Evolutionary conservation across 140 eudicot genomes (phyloP).

Genomic region (Bidens hawaiensis): DNA sequence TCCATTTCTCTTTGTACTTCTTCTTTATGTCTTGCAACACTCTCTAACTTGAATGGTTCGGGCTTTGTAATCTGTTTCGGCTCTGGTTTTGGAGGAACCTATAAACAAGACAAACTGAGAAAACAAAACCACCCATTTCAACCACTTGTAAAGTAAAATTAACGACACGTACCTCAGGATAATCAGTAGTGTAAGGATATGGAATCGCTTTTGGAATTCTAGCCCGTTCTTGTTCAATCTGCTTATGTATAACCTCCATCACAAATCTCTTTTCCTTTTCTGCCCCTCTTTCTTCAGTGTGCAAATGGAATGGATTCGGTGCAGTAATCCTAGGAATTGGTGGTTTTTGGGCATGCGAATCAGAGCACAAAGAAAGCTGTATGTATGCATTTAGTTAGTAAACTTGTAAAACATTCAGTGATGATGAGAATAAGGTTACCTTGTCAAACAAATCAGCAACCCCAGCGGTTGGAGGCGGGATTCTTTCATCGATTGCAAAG

Average conservation of each 20-base stretch:
- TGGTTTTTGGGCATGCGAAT: conserved; percentile 44
- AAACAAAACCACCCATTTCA: background rate
- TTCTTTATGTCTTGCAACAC: conserved; percentile 85
- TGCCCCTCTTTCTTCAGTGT: conserved; percentile 87
- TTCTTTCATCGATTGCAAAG: conserved; percentile 80
- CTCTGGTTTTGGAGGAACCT: conserved; percentile 97
- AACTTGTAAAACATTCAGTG: background rate
- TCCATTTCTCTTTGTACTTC: conserved; percentile 84
- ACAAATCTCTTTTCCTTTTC: conserved; percentile 65
- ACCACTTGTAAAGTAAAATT: background rate
- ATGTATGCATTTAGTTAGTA: conserved; percentile 8
- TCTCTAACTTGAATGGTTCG: conserved; percentile 83
- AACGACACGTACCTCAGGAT: conserved; percentile 77
- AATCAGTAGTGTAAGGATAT: conserved; percentile 89
- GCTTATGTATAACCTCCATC: conserved; percentile 61
- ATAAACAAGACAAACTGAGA: background rate
- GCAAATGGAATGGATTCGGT: conserved; percentile 83
- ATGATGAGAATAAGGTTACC: conserved; percentile 27
- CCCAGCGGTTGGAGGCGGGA: conserved; percentile 52
- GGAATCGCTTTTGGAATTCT: conserved; percentile 89
- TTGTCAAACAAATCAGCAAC: conserved; percentile 78
- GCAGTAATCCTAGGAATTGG: conserved; percentile 61
- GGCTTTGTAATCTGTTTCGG: conserved; percentile 81
- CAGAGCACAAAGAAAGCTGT: conserved; percentile 81
- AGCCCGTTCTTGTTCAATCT: conserved; percentile 71